These are phyloP conservation scores for Neurospora terricola DNA, from an alignment of 495 filamentous ascomycete genomes.

Conservation along the genomic window DNA sequence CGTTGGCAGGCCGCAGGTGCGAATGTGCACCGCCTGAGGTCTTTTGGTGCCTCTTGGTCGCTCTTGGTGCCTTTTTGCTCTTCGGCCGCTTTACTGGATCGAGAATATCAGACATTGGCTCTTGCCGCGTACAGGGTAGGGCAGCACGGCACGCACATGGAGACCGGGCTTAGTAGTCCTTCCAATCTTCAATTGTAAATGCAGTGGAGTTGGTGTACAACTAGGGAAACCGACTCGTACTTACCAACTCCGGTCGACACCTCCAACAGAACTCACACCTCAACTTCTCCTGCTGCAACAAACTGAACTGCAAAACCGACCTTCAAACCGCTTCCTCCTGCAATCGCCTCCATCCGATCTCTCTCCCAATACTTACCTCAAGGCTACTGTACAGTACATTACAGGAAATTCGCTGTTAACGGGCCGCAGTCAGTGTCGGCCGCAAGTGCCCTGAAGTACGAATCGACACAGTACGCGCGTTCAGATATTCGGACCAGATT, in stretches of 20 bases:
- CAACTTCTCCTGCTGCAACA: neutral
- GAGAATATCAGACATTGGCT: neutral
- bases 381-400: neutral
- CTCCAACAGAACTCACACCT: neutral
- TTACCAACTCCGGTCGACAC: neutral
- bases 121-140: neutral
- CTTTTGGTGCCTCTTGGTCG: neutral
- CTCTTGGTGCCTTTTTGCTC: neutral
- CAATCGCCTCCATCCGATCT: neutral
- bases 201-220: neutral
- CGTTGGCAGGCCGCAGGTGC: neutral
- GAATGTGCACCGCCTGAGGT: neutral
- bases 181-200: neutral
- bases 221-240: neutral
- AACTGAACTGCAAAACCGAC: neutral
- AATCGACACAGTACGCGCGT: neutral
- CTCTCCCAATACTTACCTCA: neutral
- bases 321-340: neutral
- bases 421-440: neutral
- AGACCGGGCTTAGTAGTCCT: neutral
- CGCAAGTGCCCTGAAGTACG: neutral
- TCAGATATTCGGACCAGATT: neutral
- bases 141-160: neutral
- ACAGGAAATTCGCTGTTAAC: neutral
- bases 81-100: neutral